A percentile compares a stretch with the other conserved stretches of the same genome.
Evolutionary conservation across 179 eudicot genomes (phyloP).

Genomic region (Amaranthus tricolor): DNA sequence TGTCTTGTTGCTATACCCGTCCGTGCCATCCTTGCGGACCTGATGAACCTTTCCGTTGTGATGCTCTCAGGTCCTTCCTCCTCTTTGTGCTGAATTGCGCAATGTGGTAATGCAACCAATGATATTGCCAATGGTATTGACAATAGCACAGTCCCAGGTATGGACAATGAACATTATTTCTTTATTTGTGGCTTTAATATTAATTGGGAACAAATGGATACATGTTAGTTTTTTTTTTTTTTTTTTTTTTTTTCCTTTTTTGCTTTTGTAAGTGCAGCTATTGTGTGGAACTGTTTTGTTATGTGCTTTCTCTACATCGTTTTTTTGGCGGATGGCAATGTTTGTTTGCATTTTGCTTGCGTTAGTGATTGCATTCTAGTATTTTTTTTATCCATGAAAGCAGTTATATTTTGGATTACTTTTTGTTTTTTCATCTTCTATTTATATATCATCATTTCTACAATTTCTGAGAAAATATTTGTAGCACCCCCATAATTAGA

Average conservation of each 20-base stretch:
- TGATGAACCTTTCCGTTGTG: constrained; percentile 17
- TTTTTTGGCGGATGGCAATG: not conserved
- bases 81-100: constrained; percentile 96
- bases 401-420: not conserved
- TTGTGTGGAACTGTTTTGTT: not conserved
- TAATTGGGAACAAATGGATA: not conserved
- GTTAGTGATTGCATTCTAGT: not conserved
- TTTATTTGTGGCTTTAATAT: constrained; percentile 1
- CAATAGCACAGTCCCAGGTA: constrained; percentile 99
- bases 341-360: not conserved
- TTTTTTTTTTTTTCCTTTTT: not conserved
- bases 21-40: not conserved
- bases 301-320: not conserved
- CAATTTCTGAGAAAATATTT: not conserved
- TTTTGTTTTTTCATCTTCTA: not conserved
- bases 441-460: not conserved
- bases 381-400: not conserved
- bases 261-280: not conserved
- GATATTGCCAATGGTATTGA: constrained; percentile 96
- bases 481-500: not conserved
- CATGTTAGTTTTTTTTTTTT: not conserved
- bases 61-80: constrained; percentile 85
- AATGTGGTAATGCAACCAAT: constrained; percentile 97
- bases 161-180: not conserved
- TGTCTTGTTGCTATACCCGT: constrained; percentile 1